These are phyloP conservation scores for Alloteropsis angusta DNA, from an alignment of 202 grass and related monocot species.

Conservation along the genomic window DNA sequence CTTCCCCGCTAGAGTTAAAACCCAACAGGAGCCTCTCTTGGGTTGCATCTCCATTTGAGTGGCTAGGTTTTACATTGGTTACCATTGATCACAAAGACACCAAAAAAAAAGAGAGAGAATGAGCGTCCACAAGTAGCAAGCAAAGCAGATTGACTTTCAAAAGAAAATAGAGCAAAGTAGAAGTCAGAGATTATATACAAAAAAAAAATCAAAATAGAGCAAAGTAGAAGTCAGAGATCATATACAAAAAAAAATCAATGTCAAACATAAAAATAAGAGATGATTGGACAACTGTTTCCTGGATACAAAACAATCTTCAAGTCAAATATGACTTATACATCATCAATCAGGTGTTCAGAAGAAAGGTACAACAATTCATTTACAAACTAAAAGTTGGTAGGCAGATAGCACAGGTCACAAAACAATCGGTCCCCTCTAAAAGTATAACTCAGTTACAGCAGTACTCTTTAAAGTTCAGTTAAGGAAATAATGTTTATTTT, in stretches of 20 bases:
- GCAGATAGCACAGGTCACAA: neutral
- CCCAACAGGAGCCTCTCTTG: too few relatives aligned
- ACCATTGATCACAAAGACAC: neutral
- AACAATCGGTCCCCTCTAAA: neutral
- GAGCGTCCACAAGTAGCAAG: neutral
- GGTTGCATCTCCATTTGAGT: too few relatives aligned
- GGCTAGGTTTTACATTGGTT: too few relatives aligned
- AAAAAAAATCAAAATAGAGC: conserved; percentile 17
- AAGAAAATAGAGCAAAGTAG: conserved; percentile 24
- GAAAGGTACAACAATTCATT: neutral
- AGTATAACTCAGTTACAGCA: neutral
- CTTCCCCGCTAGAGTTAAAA: too few relatives aligned
- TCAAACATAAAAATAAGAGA: conserved; percentile 15
- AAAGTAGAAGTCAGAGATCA: conserved; percentile 27
- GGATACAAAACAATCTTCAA: conserved; percentile 12
- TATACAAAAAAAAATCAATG: conserved; percentile 20
- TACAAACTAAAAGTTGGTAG: neutral
- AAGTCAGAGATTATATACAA: conserved; percentile 34
- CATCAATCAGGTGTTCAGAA: conserved; percentile 8
- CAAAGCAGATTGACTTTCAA: conserved; percentile 23
- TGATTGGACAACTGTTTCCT: neutral
- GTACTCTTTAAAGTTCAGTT: neutral
- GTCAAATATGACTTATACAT: conserved; percentile 32
- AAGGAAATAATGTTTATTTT: neutral
- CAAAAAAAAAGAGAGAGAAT: neutral